phyloP scores from a whole-genome alignment of 257 asterid genomes.

The Solanum lignicaule region DNA sequence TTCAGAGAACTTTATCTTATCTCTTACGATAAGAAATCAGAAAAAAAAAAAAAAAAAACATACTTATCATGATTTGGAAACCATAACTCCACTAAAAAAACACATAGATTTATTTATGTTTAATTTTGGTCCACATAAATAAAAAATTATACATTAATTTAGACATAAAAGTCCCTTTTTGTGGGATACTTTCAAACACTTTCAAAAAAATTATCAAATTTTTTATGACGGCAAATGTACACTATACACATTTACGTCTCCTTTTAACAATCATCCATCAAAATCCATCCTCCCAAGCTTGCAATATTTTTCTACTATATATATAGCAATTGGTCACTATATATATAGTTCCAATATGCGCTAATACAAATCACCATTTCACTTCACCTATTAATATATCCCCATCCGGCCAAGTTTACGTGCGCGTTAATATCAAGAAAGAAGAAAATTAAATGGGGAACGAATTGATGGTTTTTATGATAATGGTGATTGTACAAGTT shows the following conservation, averaged over 20 bases:
- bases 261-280: neutral
- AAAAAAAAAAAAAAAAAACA: no score
- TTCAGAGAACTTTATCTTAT: neutral
- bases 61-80: neutral
- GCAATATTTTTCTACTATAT: neutral
- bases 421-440: neutral
- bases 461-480: constrained; percentile 32
- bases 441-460: constrained; percentile 16
- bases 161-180: neutral
- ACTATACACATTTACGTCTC: neutral
- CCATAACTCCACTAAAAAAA: neutral
- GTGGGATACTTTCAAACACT: neutral
- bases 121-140: neutral
- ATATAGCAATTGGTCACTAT: neutral
- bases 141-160: neutral
- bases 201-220: neutral
- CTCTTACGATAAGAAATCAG: neutral
- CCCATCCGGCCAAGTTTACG: neutral
- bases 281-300: neutral
- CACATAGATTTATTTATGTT: neutral
- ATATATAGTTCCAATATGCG: neutral
- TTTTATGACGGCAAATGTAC: neutral
- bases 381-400: neutral
- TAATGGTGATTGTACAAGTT: constrained; percentile 60
- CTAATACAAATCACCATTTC: neutral